Conservation (phyloP, 2,329 filamentous ascomycete species). For the Parascedosporium putredinis region DNA sequence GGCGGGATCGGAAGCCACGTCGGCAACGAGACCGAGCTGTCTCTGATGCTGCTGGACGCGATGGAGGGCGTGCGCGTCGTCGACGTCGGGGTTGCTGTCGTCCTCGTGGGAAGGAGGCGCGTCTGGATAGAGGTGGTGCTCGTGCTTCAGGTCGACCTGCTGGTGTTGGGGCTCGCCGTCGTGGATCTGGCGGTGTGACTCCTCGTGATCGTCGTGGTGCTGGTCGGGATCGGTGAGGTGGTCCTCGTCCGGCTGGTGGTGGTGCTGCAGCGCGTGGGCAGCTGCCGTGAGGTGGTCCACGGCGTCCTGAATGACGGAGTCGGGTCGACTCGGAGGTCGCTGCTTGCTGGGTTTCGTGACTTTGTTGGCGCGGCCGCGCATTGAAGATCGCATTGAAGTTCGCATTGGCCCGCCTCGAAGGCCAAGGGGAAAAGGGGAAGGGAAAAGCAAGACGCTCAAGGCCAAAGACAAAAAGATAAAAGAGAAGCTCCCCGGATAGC, state of each 20-base stretch:
- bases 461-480: background rate
- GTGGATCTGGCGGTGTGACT: slow-evolving; percentile 10
- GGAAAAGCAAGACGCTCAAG: background rate
- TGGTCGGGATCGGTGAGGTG: slow-evolving; percentile 6
- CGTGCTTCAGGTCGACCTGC: slow-evolving; percentile 11
- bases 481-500: background rate
- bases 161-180: slow-evolving; percentile 9
- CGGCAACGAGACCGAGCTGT: slow-evolving; percentile 19
- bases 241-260: slow-evolving; percentile 12
- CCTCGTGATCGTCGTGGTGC: slow-evolving; percentile 11
- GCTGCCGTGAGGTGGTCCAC: slow-evolving; percentile 18
- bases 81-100: slow-evolving; percentile 9
- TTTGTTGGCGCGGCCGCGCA: slow-evolving; percentile 30
- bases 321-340: slow-evolving; percentile 15
- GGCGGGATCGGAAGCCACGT: slow-evolving; percentile 22
- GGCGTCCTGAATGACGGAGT: slow-evolving; percentile 22
- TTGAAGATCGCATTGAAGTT: slow-evolving; percentile 12
- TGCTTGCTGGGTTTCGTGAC: slow-evolving; percentile 27
- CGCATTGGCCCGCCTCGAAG: slow-evolving; percentile 12
- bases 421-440: slow-evolving; percentile 10
- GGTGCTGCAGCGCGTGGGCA: slow-evolving; percentile 12
- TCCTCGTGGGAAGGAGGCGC: slow-evolving; percentile 11
- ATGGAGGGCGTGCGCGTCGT: slow-evolving; percentile 11
- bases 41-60: slow-evolving; percentile 15
- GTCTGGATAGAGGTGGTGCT: slow-evolving; percentile 15